Evolutionary conservation across 2,329 filamentous ascomycete species (phyloP).

Genomic region (Phialocephala subalpina): DNA sequence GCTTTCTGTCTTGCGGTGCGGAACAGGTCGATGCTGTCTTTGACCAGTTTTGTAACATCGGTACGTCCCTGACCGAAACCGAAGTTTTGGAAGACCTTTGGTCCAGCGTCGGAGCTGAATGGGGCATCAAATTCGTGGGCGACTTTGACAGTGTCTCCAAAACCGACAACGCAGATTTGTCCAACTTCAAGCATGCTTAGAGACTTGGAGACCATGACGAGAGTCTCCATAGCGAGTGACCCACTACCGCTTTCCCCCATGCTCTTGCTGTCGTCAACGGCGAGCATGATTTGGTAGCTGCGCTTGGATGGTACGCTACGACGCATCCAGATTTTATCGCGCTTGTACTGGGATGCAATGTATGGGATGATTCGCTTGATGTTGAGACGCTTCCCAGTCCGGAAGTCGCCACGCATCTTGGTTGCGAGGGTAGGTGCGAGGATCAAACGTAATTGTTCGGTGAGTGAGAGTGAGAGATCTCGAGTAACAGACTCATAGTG

Average conservation of each 20-base stretch:
- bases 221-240: constrained; percentile 87
- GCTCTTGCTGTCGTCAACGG: constrained; percentile 92
- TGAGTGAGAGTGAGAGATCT: constrained; percentile 85
- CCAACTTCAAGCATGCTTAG: constrained; percentile 94
- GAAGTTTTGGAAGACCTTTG: constrained; percentile 85
- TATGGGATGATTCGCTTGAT: constrained; percentile 99
- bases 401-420: constrained; percentile 95
- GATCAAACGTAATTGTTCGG: constrained; percentile 94
- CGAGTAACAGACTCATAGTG: constrained; percentile 86
- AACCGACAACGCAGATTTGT: constrained; percentile 89
- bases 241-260: constrained; percentile 87
- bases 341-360: constrained; percentile 97
- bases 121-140: constrained; percentile 87
- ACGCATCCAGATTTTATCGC: constrained; percentile 99
- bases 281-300: constrained; percentile 95
- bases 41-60: constrained; percentile 81
- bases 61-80: constrained; percentile 86
- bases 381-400: constrained; percentile 96
- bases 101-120: constrained; percentile 82
- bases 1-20: constrained; percentile 69
- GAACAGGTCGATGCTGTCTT: constrained; percentile 82
- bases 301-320: constrained; percentile 91
- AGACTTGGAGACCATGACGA: constrained; percentile 88
- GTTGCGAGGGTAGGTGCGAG: constrained; percentile 93
- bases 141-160: constrained; percentile 83